These are phyloP conservation scores for Boletus rubropictus DNA, from an alignment of 768 basidiomycete species.

Conservation along the genomic window DNA sequence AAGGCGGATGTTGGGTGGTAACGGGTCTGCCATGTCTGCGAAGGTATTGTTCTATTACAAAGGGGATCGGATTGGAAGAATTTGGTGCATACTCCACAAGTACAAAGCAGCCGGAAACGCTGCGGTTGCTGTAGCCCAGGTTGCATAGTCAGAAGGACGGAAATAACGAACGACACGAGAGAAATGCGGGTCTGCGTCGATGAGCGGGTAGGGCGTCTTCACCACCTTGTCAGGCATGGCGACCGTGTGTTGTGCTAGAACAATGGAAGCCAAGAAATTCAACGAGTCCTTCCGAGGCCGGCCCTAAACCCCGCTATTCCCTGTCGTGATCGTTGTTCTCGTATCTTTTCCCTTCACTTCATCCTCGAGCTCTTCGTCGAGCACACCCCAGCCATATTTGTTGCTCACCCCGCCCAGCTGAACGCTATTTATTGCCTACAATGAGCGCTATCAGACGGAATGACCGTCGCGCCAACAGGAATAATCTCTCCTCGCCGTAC, in stretches of 20 bases:
- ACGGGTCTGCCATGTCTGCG: conserved; percentile 43
- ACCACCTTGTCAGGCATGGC: conserved; percentile 43
- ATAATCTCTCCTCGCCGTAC: conserved; percentile 50
- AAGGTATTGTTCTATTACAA: conserved; percentile 11
- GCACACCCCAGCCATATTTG: background rate
- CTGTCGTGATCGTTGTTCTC: conserved; percentile 20
- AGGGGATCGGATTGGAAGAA: conserved; percentile 1
- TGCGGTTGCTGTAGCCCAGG: conserved; percentile 75
- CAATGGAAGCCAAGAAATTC: background rate
- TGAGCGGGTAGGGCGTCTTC: conserved; percentile 76
- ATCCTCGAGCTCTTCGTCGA: conserved; percentile 8
- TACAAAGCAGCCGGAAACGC: conserved; percentile 79
- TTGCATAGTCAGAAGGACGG: conserved; percentile 79
- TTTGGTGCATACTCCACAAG: conserved; percentile 62
- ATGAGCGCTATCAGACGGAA: conserved; percentile 57
- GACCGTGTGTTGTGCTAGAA: conserved; percentile 4
- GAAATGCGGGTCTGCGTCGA: conserved; percentile 91
- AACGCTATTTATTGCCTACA: conserved; percentile 11
- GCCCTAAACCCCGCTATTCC: conserved; percentile 28
- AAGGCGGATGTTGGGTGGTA: conserved; percentile 33
- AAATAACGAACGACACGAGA: conserved; percentile 85
- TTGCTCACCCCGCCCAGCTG: conserved; percentile 4
- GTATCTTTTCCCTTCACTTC: conserved; percentile 18
- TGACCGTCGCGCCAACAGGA: conserved; percentile 37
- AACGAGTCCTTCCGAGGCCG: conserved; percentile 19